These are phyloP conservation scores for Macrotyloma uniflorum DNA, from an alignment of 306 rosid species.

Conservation along the genomic window DNA sequence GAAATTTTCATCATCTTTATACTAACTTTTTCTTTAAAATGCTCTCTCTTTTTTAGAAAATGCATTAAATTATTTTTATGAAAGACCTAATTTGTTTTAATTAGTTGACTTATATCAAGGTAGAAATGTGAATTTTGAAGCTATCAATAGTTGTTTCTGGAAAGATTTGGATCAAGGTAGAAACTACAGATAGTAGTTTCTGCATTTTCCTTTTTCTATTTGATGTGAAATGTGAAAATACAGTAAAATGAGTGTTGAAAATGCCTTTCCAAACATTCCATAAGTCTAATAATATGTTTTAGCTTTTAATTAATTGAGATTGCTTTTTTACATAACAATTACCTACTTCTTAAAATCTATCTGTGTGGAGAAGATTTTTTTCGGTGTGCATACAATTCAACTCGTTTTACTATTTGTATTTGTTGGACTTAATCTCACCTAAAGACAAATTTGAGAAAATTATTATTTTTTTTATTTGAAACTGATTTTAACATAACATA, in stretches of 20 bases:
- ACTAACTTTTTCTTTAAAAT: not conserved
- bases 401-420: not conserved
- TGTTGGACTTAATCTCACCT: not conserved
- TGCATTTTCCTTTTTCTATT: not conserved
- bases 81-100: not conserved
- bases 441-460: not conserved
- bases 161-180: too few relatives aligned
- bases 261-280: not conserved
- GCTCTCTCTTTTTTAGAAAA: not conserved
- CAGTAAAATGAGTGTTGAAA: not conserved
- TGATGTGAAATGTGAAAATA: not conserved
- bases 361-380: too few relatives aligned
- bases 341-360: not conserved
- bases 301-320: too few relatives aligned
- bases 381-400: not conserved
- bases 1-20: not conserved
- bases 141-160: not conserved
- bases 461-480: not conserved
- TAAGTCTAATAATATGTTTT: too few relatives aligned
- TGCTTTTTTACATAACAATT: not conserved
- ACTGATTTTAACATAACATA: not conserved
- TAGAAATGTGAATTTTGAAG: not conserved
- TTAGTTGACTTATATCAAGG: not conserved
- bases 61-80: not conserved
- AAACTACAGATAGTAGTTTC: not conserved